Conservation (phyloP, 2,329 filamentous ascomycete species). For the Colletotrichum kahawae region DNA sequence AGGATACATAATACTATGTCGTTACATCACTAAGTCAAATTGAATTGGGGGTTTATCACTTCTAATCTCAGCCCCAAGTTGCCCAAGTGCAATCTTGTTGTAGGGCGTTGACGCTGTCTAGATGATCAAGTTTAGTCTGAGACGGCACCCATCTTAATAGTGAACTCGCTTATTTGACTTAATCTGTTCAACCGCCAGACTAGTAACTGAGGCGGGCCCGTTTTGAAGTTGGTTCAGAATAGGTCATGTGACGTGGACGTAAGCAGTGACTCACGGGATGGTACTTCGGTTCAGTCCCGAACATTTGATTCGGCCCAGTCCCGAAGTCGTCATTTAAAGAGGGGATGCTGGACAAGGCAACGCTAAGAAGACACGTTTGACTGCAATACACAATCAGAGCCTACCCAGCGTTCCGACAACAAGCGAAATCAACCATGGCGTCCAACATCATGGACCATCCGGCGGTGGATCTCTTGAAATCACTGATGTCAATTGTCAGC, state of each 20-base stretch:
- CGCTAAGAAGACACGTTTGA: background rate
- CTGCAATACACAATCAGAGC: accelerated
- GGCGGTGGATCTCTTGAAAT: constrained; percentile 33
- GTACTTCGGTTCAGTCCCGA: background rate
- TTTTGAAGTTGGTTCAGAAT: background rate
- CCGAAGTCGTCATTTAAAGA: background rate
- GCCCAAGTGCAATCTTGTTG: background rate
- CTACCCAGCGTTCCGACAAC: background rate
- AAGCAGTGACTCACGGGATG: background rate
- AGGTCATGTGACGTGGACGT: background rate
- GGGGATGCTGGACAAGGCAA: background rate
- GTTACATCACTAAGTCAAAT: background rate
- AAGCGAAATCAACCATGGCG: background rate
- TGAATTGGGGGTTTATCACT: background rate
- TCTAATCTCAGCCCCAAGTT: background rate
- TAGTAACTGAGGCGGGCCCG: background rate
- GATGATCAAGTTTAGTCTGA: background rate
- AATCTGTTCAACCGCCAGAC: background rate
- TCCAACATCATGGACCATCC: constrained; percentile 19
- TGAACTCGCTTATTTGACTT: background rate
- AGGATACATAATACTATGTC: background rate
- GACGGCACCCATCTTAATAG: background rate
- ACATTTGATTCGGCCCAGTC: background rate
- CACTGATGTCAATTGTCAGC: constrained; percentile 39
- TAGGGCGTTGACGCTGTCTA: background rate